These are phyloP conservation scores for Macrolepiota albuminosa DNA, from an alignment of 768 basidiomycete species.

Conservation along the genomic window DNA sequence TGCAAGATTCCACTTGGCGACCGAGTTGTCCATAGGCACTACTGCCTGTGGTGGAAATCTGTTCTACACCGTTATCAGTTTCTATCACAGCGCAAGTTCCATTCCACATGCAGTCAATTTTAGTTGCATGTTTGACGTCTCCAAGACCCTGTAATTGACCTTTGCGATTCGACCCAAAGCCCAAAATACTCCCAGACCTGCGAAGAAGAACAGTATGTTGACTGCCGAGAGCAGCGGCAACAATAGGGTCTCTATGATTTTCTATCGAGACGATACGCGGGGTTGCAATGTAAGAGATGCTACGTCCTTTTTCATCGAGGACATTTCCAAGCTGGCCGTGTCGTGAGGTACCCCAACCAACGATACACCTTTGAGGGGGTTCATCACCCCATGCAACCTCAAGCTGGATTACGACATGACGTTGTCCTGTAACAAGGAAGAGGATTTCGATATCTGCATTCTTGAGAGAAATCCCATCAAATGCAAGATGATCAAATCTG, in stretches of 20 bases:
- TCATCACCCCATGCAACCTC: conserved; percentile 19
- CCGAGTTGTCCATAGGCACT: conserved; percentile 70
- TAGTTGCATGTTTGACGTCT: conserved; percentile 25
- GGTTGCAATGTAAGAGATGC: conserved; percentile 23
- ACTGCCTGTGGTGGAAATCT: conserved; percentile 44
- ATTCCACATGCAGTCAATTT: conserved; percentile 68
- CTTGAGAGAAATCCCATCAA: conserved; percentile 20
- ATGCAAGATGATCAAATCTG: conserved; percentile 33
- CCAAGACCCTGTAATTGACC: conserved; percentile 46
- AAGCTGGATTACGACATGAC: conserved; percentile 60
- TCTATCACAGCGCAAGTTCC: conserved; percentile 53
- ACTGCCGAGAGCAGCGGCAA: conserved; percentile 34
- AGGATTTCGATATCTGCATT: conserved; percentile 27
- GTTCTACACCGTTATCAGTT: conserved; percentile 14
- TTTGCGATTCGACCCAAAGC: conserved; percentile 71
- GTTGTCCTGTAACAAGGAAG: conserved; percentile 60
- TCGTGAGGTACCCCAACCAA: conserved; percentile 83
- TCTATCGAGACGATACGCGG: conserved; percentile 32
- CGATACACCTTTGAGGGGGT: conserved; percentile 22
- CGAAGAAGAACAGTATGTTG: conserved; percentile 52
- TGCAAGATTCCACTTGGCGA: conserved; percentile 8
- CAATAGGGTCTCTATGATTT: conserved; percentile 23
- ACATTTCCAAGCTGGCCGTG: conserved; percentile 77
- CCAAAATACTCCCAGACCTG: conserved; percentile 44
- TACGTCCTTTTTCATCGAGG: conserved; percentile 15